Percentiles rank a stretch among this genome's conserved stretches.
Conservation (phyloP, 257 asterid genomes). For the Solanum pimpinellifolium region DNA sequence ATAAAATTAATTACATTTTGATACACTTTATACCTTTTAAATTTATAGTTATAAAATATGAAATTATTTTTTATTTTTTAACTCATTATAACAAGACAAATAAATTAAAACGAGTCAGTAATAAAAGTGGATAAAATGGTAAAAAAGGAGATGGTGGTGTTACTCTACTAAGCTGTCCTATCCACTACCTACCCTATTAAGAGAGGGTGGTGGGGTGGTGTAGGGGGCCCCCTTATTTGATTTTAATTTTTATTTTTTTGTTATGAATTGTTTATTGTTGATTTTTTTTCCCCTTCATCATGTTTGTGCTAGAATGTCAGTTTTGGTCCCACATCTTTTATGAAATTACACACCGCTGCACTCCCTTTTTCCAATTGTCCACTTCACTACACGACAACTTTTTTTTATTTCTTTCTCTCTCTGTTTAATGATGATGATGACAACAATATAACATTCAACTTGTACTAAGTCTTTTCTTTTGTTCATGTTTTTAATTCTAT, state of each 20-base stretch:
- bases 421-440: constrained; percentile 16
- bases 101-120: background rate
- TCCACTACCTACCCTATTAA: constrained; percentile 42
- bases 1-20: too few relatives aligned
- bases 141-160: constrained; percentile 1
- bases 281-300: constrained; percentile 10
- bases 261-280: constrained; percentile 9
- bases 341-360: constrained; percentile 25
- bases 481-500: constrained; percentile 1
- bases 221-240: background rate
- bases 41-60: too few relatives aligned
- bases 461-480: background rate
- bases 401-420: background rate
- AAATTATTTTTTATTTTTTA: too few relatives aligned
- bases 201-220: background rate
- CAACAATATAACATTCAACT: constrained; percentile 17
- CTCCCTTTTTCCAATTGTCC: constrained; percentile 2
- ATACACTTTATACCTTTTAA: too few relatives aligned
- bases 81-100: background rate
- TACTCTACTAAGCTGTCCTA: constrained; percentile 42
- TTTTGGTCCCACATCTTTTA: constrained; percentile 12
- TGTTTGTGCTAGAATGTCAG: constrained; percentile 13
- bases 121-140: background rate
- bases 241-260: background rate
- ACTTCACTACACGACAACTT: constrained; percentile 32